Conservation (phyloP, 345 rosid genomes). For the Citrus hindsii region DNA sequence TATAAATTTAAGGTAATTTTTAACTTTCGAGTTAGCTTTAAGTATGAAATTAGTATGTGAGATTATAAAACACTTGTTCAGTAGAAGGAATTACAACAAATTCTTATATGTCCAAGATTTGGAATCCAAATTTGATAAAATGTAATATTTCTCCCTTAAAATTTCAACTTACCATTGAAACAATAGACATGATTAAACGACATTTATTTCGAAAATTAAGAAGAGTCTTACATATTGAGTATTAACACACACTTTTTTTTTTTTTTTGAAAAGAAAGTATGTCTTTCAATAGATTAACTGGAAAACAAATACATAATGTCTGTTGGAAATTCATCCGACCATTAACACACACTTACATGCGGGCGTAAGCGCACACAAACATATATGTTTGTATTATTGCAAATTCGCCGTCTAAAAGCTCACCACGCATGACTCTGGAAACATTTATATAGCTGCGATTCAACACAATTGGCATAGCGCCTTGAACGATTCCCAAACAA, state of each 20-base stretch:
- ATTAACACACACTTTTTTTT: neutral
- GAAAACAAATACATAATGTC: no score
- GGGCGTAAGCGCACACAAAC: neutral
- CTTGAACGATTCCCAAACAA: neutral
- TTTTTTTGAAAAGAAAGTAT: no score
- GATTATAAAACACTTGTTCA: no score
- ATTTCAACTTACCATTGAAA: no score
- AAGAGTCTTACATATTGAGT: neutral
- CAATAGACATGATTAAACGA: neutral
- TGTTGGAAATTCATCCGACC: no score
- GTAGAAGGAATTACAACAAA: no score
- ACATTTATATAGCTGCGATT: neutral
- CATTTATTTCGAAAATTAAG: neutral
- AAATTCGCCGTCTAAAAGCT: neutral
- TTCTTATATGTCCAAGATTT: no score
- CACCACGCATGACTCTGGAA: neutral
- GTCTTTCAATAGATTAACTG: no score
- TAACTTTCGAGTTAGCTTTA: no score
- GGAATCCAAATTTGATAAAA: neutral
- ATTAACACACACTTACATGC: neutral
- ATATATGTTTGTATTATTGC: neutral
- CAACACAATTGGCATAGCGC: neutral
- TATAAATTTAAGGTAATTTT: no score
- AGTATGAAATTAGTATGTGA: no score
- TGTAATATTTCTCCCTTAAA: no score